phyloP scores from a whole-genome alignment of 768 basidiomycete genomes.

The Cubamyces sp. region DNA sequence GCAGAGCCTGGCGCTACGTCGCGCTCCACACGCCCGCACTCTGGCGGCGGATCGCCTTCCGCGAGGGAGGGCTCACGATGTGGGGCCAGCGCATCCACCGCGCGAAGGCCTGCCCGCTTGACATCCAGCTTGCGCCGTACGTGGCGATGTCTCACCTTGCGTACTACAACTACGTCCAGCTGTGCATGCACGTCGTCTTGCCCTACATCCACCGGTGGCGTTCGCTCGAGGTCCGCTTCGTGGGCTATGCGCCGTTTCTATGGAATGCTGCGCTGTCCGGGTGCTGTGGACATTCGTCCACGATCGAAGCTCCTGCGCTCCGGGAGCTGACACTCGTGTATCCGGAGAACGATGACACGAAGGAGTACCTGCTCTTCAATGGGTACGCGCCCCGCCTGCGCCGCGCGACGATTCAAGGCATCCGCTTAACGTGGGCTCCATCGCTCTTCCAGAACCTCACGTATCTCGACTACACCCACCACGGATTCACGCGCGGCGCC shows the following conservation, averaged over 20 bases:
- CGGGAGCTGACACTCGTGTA: constrained; percentile 62
- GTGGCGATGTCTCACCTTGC: constrained; percentile 13
- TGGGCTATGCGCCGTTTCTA: constrained; percentile 61
- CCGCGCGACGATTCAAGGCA: constrained; percentile 62
- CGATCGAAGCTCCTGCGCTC: constrained; percentile 46
- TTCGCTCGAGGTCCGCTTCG: constrained; percentile 61
- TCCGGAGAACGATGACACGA: constrained; percentile 69
- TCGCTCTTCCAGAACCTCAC: constrained; percentile 64
- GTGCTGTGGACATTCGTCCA: constrained; percentile 44
- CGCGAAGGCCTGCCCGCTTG: constrained; percentile 62
- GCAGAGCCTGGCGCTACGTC: constrained; percentile 63
- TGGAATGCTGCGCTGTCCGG: constrained; percentile 68
- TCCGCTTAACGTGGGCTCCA: constrained; percentile 65
- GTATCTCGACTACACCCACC: constrained; percentile 72
- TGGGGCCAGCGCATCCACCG: constrained; percentile 67
- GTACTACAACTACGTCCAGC: constrained; percentile 45
- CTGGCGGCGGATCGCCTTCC: constrained; percentile 64
- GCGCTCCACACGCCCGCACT: constrained; percentile 62
- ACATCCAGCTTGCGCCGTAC: constrained; percentile 49
- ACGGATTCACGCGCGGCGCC: constrained; percentile 63
- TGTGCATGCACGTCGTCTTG: constrained; percentile 60
- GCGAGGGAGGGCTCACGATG: constrained; percentile 50
- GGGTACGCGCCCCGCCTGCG: constrained; percentile 61
- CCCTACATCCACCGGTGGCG: constrained; percentile 59
- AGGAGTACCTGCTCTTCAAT: constrained; percentile 66